These are phyloP conservation scores for Cruciata laevipes DNA, from an alignment of 257 asterid species.

Conservation along the genomic window DNA sequence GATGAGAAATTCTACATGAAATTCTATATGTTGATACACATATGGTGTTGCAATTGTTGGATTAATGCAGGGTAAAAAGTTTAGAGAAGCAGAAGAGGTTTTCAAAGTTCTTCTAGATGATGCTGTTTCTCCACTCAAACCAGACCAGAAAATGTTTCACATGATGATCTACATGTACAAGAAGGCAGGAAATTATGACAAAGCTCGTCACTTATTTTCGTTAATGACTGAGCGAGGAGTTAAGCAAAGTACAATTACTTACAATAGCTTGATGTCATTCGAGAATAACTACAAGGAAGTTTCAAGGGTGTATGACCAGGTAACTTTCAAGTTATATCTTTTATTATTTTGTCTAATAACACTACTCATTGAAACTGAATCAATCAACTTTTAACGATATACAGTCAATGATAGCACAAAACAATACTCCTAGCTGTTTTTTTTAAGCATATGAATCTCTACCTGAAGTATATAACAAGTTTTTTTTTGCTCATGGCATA, in stretches of 20 bases:
- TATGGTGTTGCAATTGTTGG: slow-evolving; percentile 10
- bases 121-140: slow-evolving; percentile 64
- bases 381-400: neutral
- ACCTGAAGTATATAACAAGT: neutral
- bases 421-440: too few relatives aligned
- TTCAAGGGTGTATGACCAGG: slow-evolving; percentile 88
- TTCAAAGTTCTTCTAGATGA: slow-evolving; percentile 60
- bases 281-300: slow-evolving; percentile 90
- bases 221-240: slow-evolving; percentile 69
- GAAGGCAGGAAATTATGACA: slow-evolving; percentile 66
- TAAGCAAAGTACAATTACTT: slow-evolving; percentile 66
- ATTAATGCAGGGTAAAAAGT: slow-evolving; percentile 67
- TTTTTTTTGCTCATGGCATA: slow-evolving; percentile 11
- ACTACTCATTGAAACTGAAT: neutral
- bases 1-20: neutral
- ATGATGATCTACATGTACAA: slow-evolving; percentile 96
- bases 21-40: neutral
- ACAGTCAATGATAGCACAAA: neutral
- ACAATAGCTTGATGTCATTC: slow-evolving; percentile 93
- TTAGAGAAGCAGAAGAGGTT: slow-evolving; percentile 81
- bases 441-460: neutral
- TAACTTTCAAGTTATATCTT: slow-evolving; percentile 23
- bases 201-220: slow-evolving; percentile 75
- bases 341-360: neutral
- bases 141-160: slow-evolving; percentile 97